Evolutionary conservation across 2,329 filamentous ascomycete species (phyloP).

Genomic region (Fusarium gaditjirri): DNA sequence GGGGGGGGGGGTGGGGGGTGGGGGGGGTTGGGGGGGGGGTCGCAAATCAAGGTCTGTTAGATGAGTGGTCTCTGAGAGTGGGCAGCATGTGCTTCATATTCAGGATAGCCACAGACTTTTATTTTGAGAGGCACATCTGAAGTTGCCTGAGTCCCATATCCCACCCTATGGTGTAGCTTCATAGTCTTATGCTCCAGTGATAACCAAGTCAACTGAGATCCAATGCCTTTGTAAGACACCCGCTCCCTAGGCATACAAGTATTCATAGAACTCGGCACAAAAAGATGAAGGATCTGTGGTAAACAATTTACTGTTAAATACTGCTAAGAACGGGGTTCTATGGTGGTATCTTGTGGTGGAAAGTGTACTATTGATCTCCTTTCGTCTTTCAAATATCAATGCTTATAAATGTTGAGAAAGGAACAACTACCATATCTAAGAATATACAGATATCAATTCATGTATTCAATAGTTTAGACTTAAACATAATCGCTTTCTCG

Average conservation of each 20-base stretch:
- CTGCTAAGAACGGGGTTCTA: no score
- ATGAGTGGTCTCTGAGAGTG: not conserved
- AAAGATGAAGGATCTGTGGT: rapidly evolving
- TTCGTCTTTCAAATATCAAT: not conserved
- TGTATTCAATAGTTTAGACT: not conserved
- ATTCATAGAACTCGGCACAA: rapidly evolving
- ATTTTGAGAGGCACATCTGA: no score
- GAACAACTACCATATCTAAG: rapidly evolving
- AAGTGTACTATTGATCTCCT: not conserved
- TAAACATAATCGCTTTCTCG: rapidly evolving
- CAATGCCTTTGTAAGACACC: not conserved
- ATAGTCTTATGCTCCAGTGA: not conserved
- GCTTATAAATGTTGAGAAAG: no score
- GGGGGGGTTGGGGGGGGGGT: no score
- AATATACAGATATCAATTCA: not conserved
- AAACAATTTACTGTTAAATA: no score
- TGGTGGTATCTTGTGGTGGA: not conserved
- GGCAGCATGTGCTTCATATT: not conserved
- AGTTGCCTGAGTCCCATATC: no score
- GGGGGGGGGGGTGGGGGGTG: no score
- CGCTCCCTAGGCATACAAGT: rapidly evolving
- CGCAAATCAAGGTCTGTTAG: slow-evolving; percentile 14
- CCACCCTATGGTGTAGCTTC: no score
- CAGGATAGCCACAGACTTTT: not conserved
- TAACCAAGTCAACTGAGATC: not conserved